Conservation (phyloP, 148 eudicot genomes). For the Arctostaphylos glauca region DNA sequence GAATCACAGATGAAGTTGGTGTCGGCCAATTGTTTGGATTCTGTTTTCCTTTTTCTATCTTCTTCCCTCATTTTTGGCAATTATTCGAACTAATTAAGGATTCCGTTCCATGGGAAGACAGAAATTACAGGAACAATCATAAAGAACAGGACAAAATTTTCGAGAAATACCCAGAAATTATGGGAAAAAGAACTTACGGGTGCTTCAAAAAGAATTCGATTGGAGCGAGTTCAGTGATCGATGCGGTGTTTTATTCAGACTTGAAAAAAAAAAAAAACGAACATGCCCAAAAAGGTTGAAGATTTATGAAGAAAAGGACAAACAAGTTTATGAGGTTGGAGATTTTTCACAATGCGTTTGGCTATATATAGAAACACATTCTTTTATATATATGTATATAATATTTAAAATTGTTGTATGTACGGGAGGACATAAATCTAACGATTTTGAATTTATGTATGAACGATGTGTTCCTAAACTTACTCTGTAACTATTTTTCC, state of each 20-base stretch:
- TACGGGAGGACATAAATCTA: too few relatives aligned
- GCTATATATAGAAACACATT: background rate
- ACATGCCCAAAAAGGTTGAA: background rate
- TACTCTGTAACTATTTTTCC: too few relatives aligned
- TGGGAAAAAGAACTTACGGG: background rate
- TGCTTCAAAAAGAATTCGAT: background rate
- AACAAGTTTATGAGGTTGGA: background rate
- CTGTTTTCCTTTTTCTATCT: background rate
- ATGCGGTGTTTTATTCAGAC: background rate
- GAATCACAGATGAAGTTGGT: background rate
- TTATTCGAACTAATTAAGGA: background rate
- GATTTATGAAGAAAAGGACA: conserved; percentile 13
- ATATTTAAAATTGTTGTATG: too few relatives aligned
- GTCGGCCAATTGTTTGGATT: background rate
- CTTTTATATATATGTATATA: too few relatives aligned
- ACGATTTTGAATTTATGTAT: background rate
- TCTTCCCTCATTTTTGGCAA: background rate
- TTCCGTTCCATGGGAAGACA: background rate
- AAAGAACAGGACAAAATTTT: background rate
- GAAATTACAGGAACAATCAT: background rate
- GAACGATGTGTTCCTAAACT: too few relatives aligned
- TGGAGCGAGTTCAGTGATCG: background rate
- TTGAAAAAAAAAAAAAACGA: background rate
- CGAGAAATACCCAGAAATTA: background rate
- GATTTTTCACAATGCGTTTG: background rate